Percentiles rank a stretch among this genome's conserved stretches.
Conservation (phyloP, 768 basidiomycete genomes). For the Asterophora parasitica region DNA sequence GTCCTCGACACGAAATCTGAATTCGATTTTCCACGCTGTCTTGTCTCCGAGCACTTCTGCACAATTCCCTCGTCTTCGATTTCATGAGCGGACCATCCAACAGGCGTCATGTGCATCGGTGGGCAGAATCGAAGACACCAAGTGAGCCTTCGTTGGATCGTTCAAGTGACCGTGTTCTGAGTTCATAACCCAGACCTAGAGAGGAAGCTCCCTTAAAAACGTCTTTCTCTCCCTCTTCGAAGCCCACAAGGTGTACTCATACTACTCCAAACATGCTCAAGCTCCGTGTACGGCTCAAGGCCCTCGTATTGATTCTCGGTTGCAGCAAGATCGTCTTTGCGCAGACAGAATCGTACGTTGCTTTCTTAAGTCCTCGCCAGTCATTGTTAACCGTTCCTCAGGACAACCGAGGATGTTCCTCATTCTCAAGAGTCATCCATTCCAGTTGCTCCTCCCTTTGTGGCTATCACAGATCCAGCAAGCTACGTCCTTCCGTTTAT, state of each 20-base stretch:
- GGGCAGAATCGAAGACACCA: neutral
- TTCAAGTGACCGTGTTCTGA: too few species aligned
- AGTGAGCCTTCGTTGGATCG: neutral
- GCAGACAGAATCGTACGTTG: neutral
- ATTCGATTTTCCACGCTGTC: conserved; percentile 1
- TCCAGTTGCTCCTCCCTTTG: neutral
- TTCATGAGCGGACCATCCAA: neutral
- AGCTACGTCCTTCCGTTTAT: conserved; percentile 56
- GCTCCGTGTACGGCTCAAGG: neutral
- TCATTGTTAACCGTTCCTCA: too few species aligned
- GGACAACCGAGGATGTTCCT: too few species aligned
- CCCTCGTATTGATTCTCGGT: neutral
- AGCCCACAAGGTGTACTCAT: neutral
- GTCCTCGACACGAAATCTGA: too few species aligned
- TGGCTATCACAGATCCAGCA: conserved; percentile 30
- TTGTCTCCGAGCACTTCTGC: neutral
- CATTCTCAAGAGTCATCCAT: neutral
- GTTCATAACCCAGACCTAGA: too few species aligned
- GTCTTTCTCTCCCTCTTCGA: too few species aligned
- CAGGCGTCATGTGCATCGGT: neutral
- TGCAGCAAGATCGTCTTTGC: neutral
- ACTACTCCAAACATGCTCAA: neutral
- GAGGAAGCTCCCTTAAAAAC: too few species aligned
- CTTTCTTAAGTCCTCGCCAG: too few species aligned
- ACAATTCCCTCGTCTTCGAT: neutral